Evolutionary conservation across 2,329 filamentous ascomycete species (phyloP).

Genomic region (Calycina herbarum): DNA sequence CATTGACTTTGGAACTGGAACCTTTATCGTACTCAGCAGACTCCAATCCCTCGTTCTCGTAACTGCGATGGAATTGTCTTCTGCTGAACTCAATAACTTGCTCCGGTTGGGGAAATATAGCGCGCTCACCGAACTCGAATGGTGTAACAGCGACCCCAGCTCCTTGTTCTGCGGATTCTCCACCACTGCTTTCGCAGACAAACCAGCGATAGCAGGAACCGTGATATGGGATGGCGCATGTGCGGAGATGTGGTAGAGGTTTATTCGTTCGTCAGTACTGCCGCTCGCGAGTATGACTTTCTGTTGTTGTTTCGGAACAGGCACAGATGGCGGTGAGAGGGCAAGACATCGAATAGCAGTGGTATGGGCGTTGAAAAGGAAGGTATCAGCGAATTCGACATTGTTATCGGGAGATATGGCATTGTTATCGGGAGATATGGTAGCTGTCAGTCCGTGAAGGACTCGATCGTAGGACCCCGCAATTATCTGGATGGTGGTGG

Average conservation of each 20-base stretch:
- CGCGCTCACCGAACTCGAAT: slow-evolving; percentile 77
- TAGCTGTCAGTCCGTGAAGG: slow-evolving; percentile 86
- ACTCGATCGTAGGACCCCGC: slow-evolving; percentile 93
- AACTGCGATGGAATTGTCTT: slow-evolving; percentile 90
- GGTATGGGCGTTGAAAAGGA: slow-evolving; percentile 91
- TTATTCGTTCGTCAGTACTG: slow-evolving; percentile 90
- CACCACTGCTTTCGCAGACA: slow-evolving; percentile 71
- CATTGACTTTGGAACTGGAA: slow-evolving; percentile 75
- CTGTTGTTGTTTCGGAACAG: slow-evolving; percentile 61
- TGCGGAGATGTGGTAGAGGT: slow-evolving; percentile 85
- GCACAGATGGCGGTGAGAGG: slow-evolving; percentile 72
- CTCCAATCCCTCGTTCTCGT: slow-evolving; percentile 88
- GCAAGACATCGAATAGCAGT: slow-evolving; percentile 89
- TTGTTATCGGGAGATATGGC: slow-evolving; percentile 51
- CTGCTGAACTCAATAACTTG: slow-evolving; percentile 83
- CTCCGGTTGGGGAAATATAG: slow-evolving; percentile 80
- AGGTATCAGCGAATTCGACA: slow-evolving; percentile 81
- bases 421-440: slow-evolving; percentile 49
- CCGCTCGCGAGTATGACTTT: slow-evolving; percentile 90
- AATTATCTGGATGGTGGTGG: slow-evolving; percentile 78
- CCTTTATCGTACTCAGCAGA: slow-evolving; percentile 83
- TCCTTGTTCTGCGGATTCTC: slow-evolving; percentile 88
- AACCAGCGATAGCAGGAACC: slow-evolving; percentile 61
- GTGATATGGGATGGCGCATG: slow-evolving; percentile 60
- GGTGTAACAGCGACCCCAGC: slow-evolving; percentile 82